Evolutionary conservation across 2,329 filamentous ascomycete genomes (phyloP), one percentile per base, ranked within the genome.

Genomic region (Ascochyta viciae-villosae): DNA sequence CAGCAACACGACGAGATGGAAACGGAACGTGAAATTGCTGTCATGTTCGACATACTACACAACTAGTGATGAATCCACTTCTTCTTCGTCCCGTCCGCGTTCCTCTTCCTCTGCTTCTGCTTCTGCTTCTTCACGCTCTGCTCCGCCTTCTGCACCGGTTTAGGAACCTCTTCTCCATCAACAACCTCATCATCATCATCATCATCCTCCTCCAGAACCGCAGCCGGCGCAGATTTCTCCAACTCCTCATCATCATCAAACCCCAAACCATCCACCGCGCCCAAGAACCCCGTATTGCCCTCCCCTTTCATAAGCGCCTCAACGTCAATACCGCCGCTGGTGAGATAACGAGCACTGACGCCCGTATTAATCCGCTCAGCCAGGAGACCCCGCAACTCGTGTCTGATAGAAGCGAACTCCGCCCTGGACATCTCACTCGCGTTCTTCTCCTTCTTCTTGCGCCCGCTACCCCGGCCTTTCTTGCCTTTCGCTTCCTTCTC

Each of bases 301-400:
- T 74, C 65, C 5, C 73, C 73, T n/a, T 85, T 82, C 69, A 96
- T 74, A 65, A 91, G 83, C 47, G 88, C 82, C 61, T 87, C 88
- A 6, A 96, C 82, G 77, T 97, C 90, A n/a, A 96, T 85, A n/a
- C 85, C 81, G 0, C 92, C 91, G n/a, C 86, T 85, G 0, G 92
- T 91, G 58, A 97, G 81, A 75, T 97, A 98, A 68, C 83, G 85
- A 78, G 93, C 91, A 70, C 91, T 96, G 24, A 96, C 91, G 6
- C 94, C 93, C 15, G 92, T 83, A 70, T 97, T 97, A 52, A 97
- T 85, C 56, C 91, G 84, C 74, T 88, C 85, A 3, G 81, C 81
- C 68, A 98, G 75, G 65, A 96, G 75, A 39, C 85, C 82, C 66
- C 85, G 88, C 67, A 98, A 75, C 76, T 96, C 87, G 0, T 87